Evolutionary conservation across 345 rosid species (phyloP).

Genomic region (Salix arbutifolia): DNA sequence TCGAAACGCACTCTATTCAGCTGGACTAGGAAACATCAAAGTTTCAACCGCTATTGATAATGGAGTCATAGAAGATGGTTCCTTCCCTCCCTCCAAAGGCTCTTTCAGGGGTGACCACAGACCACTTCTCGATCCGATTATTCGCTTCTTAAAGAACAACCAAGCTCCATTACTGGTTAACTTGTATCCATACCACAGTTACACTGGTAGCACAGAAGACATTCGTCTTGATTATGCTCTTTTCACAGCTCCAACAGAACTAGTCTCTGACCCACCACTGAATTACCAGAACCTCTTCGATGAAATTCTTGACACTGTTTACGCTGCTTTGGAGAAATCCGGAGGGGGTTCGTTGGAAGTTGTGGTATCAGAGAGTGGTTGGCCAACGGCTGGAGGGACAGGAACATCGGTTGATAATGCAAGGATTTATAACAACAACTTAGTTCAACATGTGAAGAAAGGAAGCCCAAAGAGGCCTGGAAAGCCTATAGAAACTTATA

Average conservation of each 20-base stretch:
- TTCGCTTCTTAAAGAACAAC: slow-evolving; percentile 29
- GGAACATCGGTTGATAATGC: slow-evolving; percentile 46
- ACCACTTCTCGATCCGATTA: slow-evolving; percentile 28
- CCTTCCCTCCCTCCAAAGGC: slow-evolving; percentile 45
- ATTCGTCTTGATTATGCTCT: slow-evolving; percentile 43
- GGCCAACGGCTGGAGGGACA: slow-evolving; percentile 53
- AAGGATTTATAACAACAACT: slow-evolving; percentile 43
- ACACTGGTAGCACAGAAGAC: slow-evolving; percentile 12
- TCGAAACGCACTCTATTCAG: slow-evolving; percentile 24
- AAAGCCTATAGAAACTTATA: slow-evolving; percentile 53
- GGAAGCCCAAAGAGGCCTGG: slow-evolving; percentile 46
- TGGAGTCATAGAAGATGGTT: not conserved
- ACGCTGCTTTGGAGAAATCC: slow-evolving; percentile 51
- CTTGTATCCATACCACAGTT: slow-evolving; percentile 37
- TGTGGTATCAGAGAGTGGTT: slow-evolving; percentile 61
- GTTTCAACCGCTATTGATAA: slow-evolving; percentile 42
- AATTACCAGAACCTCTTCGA: slow-evolving; percentile 52
- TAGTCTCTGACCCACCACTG: slow-evolving; percentile 25
- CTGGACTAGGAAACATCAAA: slow-evolving; percentile 37
- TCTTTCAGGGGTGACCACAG: slow-evolving; percentile 18
- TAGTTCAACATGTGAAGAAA: slow-evolving; percentile 14
- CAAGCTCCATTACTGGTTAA: slow-evolving; percentile 37
- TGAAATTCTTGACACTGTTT: slow-evolving; percentile 46
- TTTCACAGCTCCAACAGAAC: slow-evolving; percentile 23
- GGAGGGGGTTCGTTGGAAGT: slow-evolving; percentile 43